These are phyloP conservation scores for Aegilops longissima DNA, from an alignment of 176 grass and related monocot species.

Conservation along the genomic window DNA sequence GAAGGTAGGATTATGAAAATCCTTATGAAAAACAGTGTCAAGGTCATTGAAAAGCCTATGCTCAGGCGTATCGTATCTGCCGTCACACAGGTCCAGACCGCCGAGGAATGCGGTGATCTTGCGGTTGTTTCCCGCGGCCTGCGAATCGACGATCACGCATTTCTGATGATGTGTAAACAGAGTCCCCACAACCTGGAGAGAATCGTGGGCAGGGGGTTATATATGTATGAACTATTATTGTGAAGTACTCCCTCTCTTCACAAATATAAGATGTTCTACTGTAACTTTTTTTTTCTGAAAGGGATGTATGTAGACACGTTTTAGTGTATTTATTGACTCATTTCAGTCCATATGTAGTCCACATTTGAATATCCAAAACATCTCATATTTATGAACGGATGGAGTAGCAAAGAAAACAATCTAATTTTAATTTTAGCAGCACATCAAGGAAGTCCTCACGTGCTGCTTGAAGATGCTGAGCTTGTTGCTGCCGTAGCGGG, in stretches of 20 bases:
- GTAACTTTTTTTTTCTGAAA: too few relatives aligned
- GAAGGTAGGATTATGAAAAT: slow-evolving; percentile 96
- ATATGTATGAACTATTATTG: too few relatives aligned
- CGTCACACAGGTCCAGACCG: slow-evolving; percentile 89
- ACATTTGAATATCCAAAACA: too few relatives aligned
- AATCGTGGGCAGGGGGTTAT: too few relatives aligned
- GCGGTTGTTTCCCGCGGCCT: slow-evolving; percentile 74
- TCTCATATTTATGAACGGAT: too few relatives aligned
- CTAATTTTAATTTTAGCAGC: neutral
- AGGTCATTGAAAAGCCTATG: slow-evolving; percentile 83
- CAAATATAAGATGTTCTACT: too few relatives aligned
- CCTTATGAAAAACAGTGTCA: slow-evolving; percentile 59
- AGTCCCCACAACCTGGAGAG: slow-evolving; percentile 96
- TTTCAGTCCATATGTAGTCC: too few relatives aligned
- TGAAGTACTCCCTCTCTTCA: too few relatives aligned
- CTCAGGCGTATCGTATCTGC: slow-evolving; percentile 90
- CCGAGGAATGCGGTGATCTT: slow-evolving; percentile 96
- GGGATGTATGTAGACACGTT: too few relatives aligned
- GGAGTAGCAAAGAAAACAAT: too few relatives aligned
- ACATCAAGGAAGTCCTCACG: neutral
- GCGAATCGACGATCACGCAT: slow-evolving; percentile 85
- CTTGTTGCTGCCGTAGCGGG: slow-evolving; percentile 90
- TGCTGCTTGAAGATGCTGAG: slow-evolving; percentile 99
- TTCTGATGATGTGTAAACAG: slow-evolving; percentile 97
- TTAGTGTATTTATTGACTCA: too few relatives aligned